Conservation (phyloP, 148 eudicot genomes). For the Rhododendron williamsianum region DNA sequence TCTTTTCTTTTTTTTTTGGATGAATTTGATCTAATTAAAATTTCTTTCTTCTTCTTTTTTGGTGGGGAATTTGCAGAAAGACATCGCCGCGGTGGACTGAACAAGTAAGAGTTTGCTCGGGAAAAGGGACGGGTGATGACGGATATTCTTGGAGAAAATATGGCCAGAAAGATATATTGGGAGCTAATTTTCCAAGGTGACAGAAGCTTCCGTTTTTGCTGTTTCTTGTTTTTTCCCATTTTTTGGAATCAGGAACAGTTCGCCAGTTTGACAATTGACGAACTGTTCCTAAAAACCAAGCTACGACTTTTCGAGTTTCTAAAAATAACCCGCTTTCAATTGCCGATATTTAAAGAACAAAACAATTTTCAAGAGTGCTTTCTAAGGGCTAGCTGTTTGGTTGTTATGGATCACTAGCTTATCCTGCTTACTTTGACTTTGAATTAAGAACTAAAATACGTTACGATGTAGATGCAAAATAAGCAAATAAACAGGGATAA, state of each 20-base stretch:
- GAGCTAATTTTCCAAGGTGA: slow-evolving; percentile 72
- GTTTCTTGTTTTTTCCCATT: not conserved
- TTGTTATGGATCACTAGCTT: not conserved
- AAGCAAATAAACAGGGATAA: not conserved
- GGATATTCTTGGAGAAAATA: slow-evolving; percentile 85
- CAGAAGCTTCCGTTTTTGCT: not conserved
- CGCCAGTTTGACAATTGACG: not conserved
- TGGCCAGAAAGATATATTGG: slow-evolving; percentile 80
- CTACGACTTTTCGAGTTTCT: not conserved
- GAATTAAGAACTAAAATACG: not conserved
- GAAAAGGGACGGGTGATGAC: slow-evolving; percentile 45
- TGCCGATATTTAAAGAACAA: not conserved
- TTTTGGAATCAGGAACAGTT: not conserved
- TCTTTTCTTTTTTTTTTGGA: not conserved
- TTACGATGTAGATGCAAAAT: too few relatives aligned
- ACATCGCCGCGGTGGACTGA: slow-evolving; percentile 41
- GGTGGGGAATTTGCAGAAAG: slow-evolving; percentile 40
- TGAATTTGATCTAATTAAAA: not conserved
- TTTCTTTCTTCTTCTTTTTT: not conserved
- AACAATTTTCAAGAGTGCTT: too few relatives aligned
- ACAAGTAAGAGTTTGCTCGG: slow-evolving; percentile 31
- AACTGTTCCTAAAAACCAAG: not conserved
- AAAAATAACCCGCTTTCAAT: not conserved
- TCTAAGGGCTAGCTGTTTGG: not conserved
- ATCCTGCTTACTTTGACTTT: not conserved